Conservation (phyloP, 176 grass and related monocot genomes). For the Guadua angustifolia region DNA sequence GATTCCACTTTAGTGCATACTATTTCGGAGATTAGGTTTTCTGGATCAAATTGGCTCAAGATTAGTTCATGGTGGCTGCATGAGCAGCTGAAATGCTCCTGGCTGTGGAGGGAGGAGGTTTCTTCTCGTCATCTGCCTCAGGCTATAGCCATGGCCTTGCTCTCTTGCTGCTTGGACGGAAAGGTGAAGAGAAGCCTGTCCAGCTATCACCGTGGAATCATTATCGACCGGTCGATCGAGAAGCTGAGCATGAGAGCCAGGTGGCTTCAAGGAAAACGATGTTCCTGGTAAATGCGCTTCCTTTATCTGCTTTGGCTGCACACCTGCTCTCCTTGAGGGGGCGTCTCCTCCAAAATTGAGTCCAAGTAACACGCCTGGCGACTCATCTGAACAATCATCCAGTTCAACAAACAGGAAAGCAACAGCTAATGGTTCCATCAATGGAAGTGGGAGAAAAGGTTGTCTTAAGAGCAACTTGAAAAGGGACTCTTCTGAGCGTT, state of each 20-base stretch:
- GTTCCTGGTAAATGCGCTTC: conserved; percentile 65
- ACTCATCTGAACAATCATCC: conserved; percentile 31
- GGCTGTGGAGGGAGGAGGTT: conserved; percentile 90
- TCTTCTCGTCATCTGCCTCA: conserved; percentile 91
- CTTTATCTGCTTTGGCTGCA: conserved; percentile 76
- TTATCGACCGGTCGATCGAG: conserved; percentile 60
- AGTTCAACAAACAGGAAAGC: conserved; percentile 40
- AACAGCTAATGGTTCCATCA: conserved; percentile 25
- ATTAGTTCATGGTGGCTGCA: conserved; percentile 54
- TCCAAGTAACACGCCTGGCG: conserved; percentile 43
- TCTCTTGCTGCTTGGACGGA: conserved; percentile 77
- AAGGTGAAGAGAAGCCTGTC: conserved; percentile 73
- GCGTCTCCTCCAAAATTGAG: conserved; percentile 58
- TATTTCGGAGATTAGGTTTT: neutral
- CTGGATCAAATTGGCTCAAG: conserved; percentile 22
- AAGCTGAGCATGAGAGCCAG: conserved; percentile 46
- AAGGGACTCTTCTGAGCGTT: conserved; percentile 69
- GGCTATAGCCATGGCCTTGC: conserved; percentile 84
- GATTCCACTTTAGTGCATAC: neutral
- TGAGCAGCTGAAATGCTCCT: conserved; percentile 89
- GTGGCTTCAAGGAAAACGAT: conserved; percentile 57
- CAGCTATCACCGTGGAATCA: conserved; percentile 75
- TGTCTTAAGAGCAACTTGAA: conserved; percentile 77
- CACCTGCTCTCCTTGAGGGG: conserved; percentile 51
- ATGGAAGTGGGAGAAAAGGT: conserved; percentile 53